Evolutionary conservation across 306 rosid genomes (phyloP).

Genomic region (Ormosia emarginata): DNA sequence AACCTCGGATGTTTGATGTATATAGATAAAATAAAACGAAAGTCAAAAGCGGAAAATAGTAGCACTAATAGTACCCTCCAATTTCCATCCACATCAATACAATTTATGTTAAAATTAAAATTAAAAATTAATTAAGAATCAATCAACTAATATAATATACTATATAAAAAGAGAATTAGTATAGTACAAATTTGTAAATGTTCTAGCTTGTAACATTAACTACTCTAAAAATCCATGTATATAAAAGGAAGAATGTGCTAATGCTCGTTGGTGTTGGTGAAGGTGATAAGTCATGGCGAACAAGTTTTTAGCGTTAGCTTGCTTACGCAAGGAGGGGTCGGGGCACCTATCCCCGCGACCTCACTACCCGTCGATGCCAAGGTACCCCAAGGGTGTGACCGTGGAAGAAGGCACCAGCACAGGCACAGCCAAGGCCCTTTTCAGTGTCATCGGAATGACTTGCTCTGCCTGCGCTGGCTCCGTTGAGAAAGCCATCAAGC

Average conservation of each 20-base stretch:
- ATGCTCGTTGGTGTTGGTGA: not conserved
- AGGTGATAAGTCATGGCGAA: constrained; percentile 27
- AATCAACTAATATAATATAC: no score
- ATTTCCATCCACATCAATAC: no score
- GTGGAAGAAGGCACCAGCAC: not conserved
- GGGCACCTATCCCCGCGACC: constrained; percentile 31
- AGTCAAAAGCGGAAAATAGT: not conserved
- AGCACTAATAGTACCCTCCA: no score
- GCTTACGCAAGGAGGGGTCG: constrained; percentile 25
- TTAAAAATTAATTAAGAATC: no score
- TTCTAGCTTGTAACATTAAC: no score
- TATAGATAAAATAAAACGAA: not conserved
- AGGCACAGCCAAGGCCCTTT: constrained; percentile 37
- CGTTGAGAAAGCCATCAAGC: constrained; percentile 64
- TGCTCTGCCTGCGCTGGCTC: constrained; percentile 73
- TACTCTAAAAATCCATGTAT: not conserved
- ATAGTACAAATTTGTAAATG: not conserved
- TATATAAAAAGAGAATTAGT: no score
- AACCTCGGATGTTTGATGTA: no score
- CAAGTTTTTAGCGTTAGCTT: constrained; percentile 41
- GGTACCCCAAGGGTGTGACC: constrained; percentile 43
- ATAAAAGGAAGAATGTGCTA: not conserved
- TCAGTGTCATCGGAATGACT: constrained; percentile 60
- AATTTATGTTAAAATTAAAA: no score
- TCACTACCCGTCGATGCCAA: constrained; percentile 69